Base-by-base conservation (phyloP, 2,329 filamentous ascomycete species). In the Fusarium setosum region DNA sequence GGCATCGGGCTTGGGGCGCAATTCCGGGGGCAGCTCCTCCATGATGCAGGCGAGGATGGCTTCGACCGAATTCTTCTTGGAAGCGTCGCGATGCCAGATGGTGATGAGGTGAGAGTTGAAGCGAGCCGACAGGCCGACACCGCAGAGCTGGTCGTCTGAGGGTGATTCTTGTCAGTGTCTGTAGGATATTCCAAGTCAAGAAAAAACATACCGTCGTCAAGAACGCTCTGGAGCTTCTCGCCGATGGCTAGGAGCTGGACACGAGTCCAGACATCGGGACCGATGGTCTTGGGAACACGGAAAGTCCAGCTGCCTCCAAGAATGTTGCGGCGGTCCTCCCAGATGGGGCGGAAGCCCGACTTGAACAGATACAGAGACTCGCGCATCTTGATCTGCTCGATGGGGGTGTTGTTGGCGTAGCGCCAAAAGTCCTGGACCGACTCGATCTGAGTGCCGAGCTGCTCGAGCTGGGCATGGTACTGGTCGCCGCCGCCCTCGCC, bases 231-330 rank as follows among this genome's bases (percentile, higher is more conserved):
- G 64, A 96, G 81, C 74, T 90, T 86, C 82, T 96, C 93, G 31
- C 93, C 93, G 62, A 96, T 92, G 31, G 93, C 93, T 77, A 96
- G 84, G 75, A 95, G 81, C 80, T 94, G 88, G 63, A 97, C 85
- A 75, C 90, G 89, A 71, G 90, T 94, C 93, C 91, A 97, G 74
- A 92, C 91, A 71, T 90, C 90, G 4, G 88, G 86, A 6, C 88
- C 88, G 34, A 86, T 85, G 63, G 83, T 84, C 82, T 97, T 97
- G 65, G 90, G 89, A 41, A 97, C 90, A 49, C 94, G 90, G 79
- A 98, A 97, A 20, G 93, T 96, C 93, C 93, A 97, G 76, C 92
- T 91, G 48, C 95, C 95, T 51, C 95, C 95, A 63, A 89, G 85
- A 60, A 91, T 83, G 79, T 97, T 97, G 72, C 96, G 89, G 37